Evolutionary conservation across 352 stramenopile genomes (phyloP).

Genomic region (Globisporangium echinulatum): DNA sequence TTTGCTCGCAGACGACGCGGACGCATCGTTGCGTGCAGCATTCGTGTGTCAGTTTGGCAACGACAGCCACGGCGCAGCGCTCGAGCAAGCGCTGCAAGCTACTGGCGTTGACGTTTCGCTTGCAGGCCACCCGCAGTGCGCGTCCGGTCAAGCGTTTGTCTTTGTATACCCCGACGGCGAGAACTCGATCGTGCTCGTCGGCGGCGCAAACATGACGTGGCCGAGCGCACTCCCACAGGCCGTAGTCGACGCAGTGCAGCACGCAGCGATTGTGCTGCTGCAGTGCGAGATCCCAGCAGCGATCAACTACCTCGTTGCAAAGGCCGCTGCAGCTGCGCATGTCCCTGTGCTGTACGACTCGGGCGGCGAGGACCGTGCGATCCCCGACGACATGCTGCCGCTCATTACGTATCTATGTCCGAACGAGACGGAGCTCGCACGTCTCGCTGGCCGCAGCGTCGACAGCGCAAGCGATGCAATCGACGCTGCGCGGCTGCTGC

Average conservation of each 20-base stretch:
- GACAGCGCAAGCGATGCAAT: slow-evolving; percentile 43
- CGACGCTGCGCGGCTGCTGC: slow-evolving; percentile 38
- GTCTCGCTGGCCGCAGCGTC: slow-evolving; percentile 30
- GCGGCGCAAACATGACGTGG: slow-evolving; percentile 69
- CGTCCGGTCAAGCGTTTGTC: slow-evolving; percentile 76
- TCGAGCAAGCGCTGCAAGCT: slow-evolving; percentile 30
- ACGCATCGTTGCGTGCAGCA: slow-evolving; percentile 13
- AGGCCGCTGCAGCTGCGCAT: slow-evolving; percentile 30
- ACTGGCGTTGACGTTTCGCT: slow-evolving; percentile 33
- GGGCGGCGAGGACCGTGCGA: slow-evolving; percentile 57
- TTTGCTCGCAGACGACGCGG: slow-evolving; percentile 23
- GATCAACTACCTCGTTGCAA: slow-evolving; percentile 51
- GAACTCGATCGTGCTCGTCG: slow-evolving; percentile 84
- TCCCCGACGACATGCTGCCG: slow-evolving; percentile 47
- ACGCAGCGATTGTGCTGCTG: slow-evolving; percentile 54
- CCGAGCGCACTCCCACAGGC: slow-evolving; percentile 23
- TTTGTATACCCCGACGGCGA: slow-evolving; percentile 78
- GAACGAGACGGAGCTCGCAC: slow-evolving; percentile 74
- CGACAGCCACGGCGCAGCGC: slow-evolving; percentile 45
- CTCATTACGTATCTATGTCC: slow-evolving; percentile 61
- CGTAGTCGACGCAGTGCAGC: slow-evolving; percentile 38
- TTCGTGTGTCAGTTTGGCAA: slow-evolving; percentile 75
- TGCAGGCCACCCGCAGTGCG: slow-evolving; percentile 28
- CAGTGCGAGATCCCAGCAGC: slow-evolving; percentile 62
- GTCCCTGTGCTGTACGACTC: slow-evolving; percentile 76